Evolutionary conservation across 768 basidiomycete species (phyloP), one percentile per base, ranked within the genome.

Genomic region (Gyrodon lividus): DNA sequence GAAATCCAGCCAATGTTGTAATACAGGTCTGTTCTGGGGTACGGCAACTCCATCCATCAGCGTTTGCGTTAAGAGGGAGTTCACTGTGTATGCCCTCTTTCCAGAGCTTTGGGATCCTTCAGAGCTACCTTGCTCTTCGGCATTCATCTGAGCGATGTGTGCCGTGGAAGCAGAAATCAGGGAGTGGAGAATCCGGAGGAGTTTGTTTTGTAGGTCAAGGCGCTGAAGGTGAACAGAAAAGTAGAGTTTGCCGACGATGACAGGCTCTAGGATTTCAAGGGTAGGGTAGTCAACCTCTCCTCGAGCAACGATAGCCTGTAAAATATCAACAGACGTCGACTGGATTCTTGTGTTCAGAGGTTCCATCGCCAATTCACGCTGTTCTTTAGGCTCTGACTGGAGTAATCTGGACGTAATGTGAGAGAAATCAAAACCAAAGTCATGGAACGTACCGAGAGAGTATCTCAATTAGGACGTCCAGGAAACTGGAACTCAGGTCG

Each of bases 1-100:
- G 66, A 99, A 98, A 65, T 98, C 96, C 23, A 98, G 77, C 96
- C 96, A 98, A 60, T 97, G 92, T 62, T 97, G 95, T 26, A 96
- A 68, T 22, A 96, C 79, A 1, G 92, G 78, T 24, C 86, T 82
- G 69, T 96, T 97, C 26, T 78, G 69, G 9, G 77, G 72, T 5
- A 74, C 66, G 10, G 84, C 74, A 42, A 98, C 82, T 3, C 91
- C 96, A 62, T 96, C 91, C 16, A 87, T 74, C 19, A 98, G 73
- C 0, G 87, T 84, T 58, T 88, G 89, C 0, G 87, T 77, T 23
- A 97, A 70, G 38, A 92, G 77, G 0, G 88, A 80, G 60, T 87
- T 89, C 44, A 88, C 68, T 9, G 79, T 70, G 59, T 85, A 81
- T 6, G 72, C 43, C 54, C 61, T 57, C 57, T 60, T 47, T 24